Evolutionary conservation across 2,329 filamentous ascomycete species (phyloP).

Genomic region (Apiospora rasikravindrae): DNA sequence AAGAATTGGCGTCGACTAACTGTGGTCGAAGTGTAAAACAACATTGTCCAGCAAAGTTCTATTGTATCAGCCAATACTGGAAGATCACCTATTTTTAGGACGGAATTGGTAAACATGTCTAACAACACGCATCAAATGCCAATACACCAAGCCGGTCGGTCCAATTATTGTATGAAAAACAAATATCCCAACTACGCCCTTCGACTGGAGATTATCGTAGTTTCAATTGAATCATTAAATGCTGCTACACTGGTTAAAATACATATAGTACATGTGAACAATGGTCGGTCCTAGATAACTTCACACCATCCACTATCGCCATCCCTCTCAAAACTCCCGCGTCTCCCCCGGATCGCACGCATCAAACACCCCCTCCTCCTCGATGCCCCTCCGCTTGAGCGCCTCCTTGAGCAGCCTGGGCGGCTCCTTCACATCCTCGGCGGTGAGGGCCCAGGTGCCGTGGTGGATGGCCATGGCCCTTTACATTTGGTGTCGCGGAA

Average conservation of each 20-base stretch:
- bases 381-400: conserved; percentile 67
- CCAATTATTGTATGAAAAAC: not conserved
- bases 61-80: not conserved
- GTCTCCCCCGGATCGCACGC: conserved; percentile 86
- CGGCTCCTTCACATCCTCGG: conserved; percentile 85
- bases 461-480: conserved; percentile 88
- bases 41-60: no score
- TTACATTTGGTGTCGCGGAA: conserved; percentile 83
- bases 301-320: not conserved
- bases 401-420: conserved; percentile 75
- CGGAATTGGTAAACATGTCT: not conserved
- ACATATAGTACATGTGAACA: not conserved
- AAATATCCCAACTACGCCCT: not conserved
- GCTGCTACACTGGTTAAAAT: not conserved
- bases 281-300: not conserved
- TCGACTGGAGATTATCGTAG: not conserved
- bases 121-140: not conserved
- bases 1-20: no score
- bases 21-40: not conserved
- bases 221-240: not conserved
- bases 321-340: conserved; percentile 65
- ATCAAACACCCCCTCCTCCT: conserved; percentile 78
- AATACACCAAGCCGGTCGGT: not conserved
- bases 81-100: no score
- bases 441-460: conserved; percentile 87